A percentile compares a stretch with the other conserved stretches of the same genome.
Evolutionary conservation across 2,329 filamentous ascomycete genomes (phyloP).

Genomic region (Penicillium capsulatum): DNA sequence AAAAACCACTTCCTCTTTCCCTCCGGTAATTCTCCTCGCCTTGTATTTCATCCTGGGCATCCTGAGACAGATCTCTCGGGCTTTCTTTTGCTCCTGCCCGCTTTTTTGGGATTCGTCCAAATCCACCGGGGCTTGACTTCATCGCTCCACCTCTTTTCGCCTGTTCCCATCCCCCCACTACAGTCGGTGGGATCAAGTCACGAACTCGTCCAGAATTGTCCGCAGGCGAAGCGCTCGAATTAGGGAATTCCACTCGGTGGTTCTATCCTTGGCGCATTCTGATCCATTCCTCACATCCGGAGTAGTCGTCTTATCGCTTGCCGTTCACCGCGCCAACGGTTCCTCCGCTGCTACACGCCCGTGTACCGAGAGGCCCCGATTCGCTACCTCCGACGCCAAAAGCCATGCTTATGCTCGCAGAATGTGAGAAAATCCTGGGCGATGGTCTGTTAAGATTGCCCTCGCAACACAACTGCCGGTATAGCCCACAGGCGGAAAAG

Average conservation of each 20-base stretch:
- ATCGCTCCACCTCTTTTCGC: conserved; percentile 20
- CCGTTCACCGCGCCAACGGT: conserved; percentile 13
- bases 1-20: conserved; percentile 7
- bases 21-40: neutral
- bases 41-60: neutral
- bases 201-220: neutral
- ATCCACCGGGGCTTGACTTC: conserved; percentile 12
- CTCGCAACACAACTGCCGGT: conserved; percentile 67
- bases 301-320: neutral
- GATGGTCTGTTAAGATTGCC: conserved; percentile 77
- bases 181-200: conserved; percentile 9
- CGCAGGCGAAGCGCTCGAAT: no score
- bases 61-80: no score
- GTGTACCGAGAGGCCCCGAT: conserved; percentile 26
- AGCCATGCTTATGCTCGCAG: conserved; percentile 42
- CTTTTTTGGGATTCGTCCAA: no score
- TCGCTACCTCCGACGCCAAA: conserved; percentile 22
- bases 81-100: no score
- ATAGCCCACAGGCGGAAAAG: conserved; percentile 64
- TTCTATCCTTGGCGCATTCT: neutral
- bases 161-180: conserved; percentile 19
- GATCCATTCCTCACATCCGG: neutral
- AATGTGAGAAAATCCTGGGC: conserved; percentile 74
- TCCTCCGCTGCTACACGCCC: conserved; percentile 7
- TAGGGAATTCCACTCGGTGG: no score